phyloP scores from a whole-genome alignment of 2,329 filamentous ascomycete genomes.

The Colletotrichum sp. region DNA sequence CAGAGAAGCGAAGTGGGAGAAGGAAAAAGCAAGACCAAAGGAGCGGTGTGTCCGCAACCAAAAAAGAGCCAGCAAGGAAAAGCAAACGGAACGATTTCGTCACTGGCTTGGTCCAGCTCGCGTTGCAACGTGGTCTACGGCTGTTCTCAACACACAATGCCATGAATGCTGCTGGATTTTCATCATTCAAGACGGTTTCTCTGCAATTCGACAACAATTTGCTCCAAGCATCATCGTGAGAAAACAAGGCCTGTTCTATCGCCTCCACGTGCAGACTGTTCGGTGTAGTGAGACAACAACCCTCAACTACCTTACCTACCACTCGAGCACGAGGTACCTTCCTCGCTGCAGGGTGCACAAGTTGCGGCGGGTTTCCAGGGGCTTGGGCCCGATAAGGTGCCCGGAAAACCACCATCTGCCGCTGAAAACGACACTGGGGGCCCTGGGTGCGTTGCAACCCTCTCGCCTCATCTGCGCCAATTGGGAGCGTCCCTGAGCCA shows the following conservation, averaged over 20 bases:
- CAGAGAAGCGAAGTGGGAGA: neutral
- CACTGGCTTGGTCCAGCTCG: neutral
- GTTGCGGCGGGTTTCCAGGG: neutral
- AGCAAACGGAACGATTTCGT: neutral
- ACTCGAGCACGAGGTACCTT: neutral
- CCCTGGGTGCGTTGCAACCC: neutral
- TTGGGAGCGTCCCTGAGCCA: neutral
- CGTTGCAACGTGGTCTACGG: neutral
- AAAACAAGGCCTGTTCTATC: neutral
- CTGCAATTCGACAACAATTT: neutral
- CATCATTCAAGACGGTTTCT: neutral
- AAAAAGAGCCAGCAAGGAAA: neutral
- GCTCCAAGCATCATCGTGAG: neutral
- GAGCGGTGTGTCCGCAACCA: neutral
- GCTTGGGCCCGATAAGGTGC: neutral
- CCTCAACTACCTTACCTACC: neutral
- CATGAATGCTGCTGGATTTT: neutral
- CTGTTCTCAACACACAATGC: neutral
- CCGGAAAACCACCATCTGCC: neutral
- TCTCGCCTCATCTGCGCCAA: neutral
- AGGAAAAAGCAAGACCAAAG: neutral
- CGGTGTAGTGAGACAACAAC: neutral
- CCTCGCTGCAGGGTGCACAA: neutral
- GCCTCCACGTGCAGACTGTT: neutral
- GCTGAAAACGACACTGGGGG: neutral